Conservation (phyloP, 495 filamentous ascomycete genomes). For the Penicillium crystallinum region DNA sequence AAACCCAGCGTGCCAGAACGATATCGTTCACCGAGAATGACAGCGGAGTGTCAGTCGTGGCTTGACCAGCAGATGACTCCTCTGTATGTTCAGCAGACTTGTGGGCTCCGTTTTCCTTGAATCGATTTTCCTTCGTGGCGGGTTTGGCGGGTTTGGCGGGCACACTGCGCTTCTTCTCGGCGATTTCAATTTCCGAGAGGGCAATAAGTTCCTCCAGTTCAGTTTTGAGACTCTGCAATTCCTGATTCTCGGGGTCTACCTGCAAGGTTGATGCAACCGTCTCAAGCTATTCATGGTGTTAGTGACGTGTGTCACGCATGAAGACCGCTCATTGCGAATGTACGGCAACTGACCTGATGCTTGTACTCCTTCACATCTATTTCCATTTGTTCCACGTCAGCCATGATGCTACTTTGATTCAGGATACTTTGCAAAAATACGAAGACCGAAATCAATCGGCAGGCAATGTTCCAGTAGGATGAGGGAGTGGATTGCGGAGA, state of each 20-base stretch:
- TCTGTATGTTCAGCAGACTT: conserved; percentile 38
- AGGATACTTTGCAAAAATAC: too few relatives aligned
- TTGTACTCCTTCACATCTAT: conserved; percentile 78
- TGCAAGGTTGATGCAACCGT: conserved; percentile 68
- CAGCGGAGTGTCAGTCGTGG: conserved; percentile 37
- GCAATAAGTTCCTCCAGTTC: conserved; percentile 83
- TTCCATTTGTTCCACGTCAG: conserved; percentile 60
- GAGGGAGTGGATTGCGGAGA: conserved; percentile 2
- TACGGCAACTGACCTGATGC: conserved; percentile 56
- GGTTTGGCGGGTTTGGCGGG: conserved; percentile 41
- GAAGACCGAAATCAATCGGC: not conserved
- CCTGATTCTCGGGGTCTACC: conserved; percentile 77
- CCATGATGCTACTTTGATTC: conserved; percentile 36
- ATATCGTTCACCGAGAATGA: conserved; percentile 84
- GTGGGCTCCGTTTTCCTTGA: conserved; percentile 55
- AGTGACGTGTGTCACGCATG: not conserved
- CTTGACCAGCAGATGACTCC: conserved; percentile 36
- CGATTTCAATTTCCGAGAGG: conserved; percentile 71
- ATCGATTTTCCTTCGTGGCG: conserved; percentile 61
- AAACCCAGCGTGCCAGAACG: conserved; percentile 84
- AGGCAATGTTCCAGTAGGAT: not conserved
- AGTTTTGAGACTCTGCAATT: conserved; percentile 70
- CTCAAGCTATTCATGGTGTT: conserved; percentile 58
- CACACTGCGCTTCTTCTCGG: conserved; percentile 66
- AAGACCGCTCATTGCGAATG: not conserved